phyloP scores from a whole-genome alignment of 192 early-diverging fungal species.

The Coemansia guatemalensis region DNA sequence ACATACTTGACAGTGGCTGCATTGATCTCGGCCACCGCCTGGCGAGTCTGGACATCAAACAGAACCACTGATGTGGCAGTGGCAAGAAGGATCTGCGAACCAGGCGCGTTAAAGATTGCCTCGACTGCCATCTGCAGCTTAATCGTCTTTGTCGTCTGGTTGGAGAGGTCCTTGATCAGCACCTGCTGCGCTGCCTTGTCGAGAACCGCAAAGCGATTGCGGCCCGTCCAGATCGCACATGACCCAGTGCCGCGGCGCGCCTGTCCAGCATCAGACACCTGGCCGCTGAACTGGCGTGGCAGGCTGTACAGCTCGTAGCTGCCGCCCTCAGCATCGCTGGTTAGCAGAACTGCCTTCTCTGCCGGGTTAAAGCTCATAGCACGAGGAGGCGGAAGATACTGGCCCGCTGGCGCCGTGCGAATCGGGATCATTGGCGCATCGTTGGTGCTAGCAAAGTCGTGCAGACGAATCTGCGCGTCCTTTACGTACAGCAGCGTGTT shows the following conservation, averaged over 20 bases:
- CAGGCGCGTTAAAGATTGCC: slow-evolving; percentile 89
- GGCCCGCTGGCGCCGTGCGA: slow-evolving; percentile 66
- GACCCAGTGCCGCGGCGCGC: slow-evolving; percentile 78
- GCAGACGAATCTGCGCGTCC: slow-evolving; percentile 79
- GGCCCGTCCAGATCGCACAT: slow-evolving; percentile 89
- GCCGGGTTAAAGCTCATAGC: slow-evolving; percentile 94
- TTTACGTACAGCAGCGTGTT: slow-evolving; percentile 86
- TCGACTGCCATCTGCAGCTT: slow-evolving; percentile 73
- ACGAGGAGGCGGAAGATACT: slow-evolving; percentile 73
- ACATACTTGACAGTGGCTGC: slow-evolving; percentile 91
- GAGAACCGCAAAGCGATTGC: slow-evolving; percentile 96
- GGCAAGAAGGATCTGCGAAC: slow-evolving; percentile 75
- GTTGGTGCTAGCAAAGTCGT: slow-evolving; percentile 76
- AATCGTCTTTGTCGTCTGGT: slow-evolving; percentile 88
- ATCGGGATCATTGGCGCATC: slow-evolving; percentile 80
- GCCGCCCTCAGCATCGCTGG: slow-evolving; percentile 81
- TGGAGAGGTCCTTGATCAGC: slow-evolving; percentile 82
- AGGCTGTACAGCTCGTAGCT: slow-evolving; percentile 88
- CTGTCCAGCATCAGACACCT: slow-evolving; percentile 48
- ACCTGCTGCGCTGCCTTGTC: slow-evolving; percentile 84
- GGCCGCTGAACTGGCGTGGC: slow-evolving; percentile 63
- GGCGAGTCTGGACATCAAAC: slow-evolving; percentile 86
- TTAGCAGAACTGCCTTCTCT: slow-evolving; percentile 85
- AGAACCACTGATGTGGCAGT: slow-evolving; percentile 87
- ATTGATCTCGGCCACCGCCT: slow-evolving; percentile 72